Conservation (phyloP, 106 monocot genomes). For the Hemerocallis citrina region DNA sequence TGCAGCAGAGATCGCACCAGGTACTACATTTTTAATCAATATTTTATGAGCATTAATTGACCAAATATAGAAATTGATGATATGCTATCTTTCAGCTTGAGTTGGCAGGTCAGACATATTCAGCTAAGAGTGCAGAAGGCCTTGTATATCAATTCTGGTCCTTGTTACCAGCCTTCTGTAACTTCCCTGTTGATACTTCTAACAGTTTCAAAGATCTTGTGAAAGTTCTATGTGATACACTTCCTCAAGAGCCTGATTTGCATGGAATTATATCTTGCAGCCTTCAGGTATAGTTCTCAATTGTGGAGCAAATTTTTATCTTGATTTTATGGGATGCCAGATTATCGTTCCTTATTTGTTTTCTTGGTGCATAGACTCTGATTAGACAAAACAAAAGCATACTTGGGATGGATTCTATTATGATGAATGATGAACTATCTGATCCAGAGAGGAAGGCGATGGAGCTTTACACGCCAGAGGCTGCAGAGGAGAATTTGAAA, state of each 20-base stretch:
- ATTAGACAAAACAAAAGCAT: constrained; percentile 62
- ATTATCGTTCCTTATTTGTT: not conserved
- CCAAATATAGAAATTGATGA: constrained; percentile 1
- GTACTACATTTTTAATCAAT: constrained; percentile 22
- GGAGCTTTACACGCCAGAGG: constrained; percentile 41
- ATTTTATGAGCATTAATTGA: not conserved
- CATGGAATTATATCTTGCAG: constrained; percentile 83
- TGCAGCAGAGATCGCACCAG: constrained; percentile 47
- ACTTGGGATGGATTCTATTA: constrained; percentile 11
- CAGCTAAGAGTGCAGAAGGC: constrained; percentile 60
- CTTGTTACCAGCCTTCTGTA: constrained; percentile 87
- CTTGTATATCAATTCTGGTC: constrained; percentile 80
- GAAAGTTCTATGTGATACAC: constrained; percentile 42
- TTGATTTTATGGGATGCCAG: not conserved
- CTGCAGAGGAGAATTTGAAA: constrained; percentile 58
- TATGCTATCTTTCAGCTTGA: constrained; percentile 42
- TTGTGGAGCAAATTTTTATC: not conserved
- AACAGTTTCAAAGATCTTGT: constrained; percentile 46
- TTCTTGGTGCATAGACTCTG: constrained; percentile 38
- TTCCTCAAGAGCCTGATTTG: constrained; percentile 52
- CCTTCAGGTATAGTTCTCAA: constrained; percentile 55
- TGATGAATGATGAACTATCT: constrained; percentile 36
- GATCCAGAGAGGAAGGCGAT: constrained; percentile 52
- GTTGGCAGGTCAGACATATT: constrained; percentile 50
- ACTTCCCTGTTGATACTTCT: constrained; percentile 72